A percentile compares a stretch with the other conserved stretches of the same genome.
Conservation (phyloP, 257 asterid genomes). For the Solanum chilense region DNA sequence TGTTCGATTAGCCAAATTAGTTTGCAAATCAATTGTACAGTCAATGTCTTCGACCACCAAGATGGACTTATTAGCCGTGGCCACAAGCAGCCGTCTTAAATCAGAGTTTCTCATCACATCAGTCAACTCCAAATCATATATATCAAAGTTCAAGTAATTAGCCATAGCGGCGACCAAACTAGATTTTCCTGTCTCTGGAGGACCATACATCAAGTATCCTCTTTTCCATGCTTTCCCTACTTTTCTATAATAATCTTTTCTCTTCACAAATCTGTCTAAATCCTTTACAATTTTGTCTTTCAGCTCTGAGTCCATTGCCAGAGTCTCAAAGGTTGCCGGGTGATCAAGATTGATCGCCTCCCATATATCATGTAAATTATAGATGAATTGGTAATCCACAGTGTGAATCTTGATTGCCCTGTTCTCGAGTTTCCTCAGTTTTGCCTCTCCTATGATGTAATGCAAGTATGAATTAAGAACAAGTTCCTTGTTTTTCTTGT, state of each 20-base stretch:
- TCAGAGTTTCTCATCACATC: constrained; percentile 42
- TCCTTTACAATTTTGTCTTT: constrained; percentile 36
- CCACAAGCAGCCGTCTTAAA: constrained; percentile 32
- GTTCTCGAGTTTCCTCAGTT: constrained; percentile 22
- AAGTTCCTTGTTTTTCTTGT: constrained; percentile 24
- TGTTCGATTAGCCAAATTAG: constrained; percentile 20
- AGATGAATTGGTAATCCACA: constrained; percentile 24
- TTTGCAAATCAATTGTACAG: constrained; percentile 45
- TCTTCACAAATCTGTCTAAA: constrained; percentile 32
- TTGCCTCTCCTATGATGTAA: constrained; percentile 12
- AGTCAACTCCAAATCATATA: constrained; percentile 58
- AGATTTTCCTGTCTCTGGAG: constrained; percentile 76
- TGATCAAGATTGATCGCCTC: constrained; percentile 32
- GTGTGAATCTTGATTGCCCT: constrained; percentile 38
- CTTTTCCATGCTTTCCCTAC: constrained; percentile 76
- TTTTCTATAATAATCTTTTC: constrained; percentile 43
- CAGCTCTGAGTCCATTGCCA: constrained; percentile 49
- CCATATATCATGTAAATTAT: constrained; percentile 26
- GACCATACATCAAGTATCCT: constrained; percentile 68
- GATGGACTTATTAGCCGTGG: constrained; percentile 43
- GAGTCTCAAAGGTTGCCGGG: constrained; percentile 50
- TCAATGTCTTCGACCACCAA: constrained; percentile 68
- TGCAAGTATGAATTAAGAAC: constrained; percentile 38
- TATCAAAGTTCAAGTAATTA: constrained; percentile 49
- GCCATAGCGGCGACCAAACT: constrained; percentile 79